Percentiles rank a stretch among this genome's conserved stretches.
These are phyloP conservation scores for Rhododendron simsii DNA, from an alignment of 148 eudicot species.

Conservation along the genomic window DNA sequence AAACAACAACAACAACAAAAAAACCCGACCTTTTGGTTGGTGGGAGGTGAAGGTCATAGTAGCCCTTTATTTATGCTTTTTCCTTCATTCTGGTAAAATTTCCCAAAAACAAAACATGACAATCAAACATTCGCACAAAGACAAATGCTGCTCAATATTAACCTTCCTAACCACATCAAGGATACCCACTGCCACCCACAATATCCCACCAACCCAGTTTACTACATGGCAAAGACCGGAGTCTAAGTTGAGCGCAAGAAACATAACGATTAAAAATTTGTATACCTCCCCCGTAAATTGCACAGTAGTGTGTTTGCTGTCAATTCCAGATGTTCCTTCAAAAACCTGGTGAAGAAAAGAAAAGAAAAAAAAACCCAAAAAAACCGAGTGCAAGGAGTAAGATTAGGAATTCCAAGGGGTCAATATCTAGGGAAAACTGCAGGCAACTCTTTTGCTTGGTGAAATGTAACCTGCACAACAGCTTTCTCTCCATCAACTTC, in stretches of 20 bases:
- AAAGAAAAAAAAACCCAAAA: not conserved
- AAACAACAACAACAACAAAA: not conserved
- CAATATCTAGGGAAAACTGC: not conserved
- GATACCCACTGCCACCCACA: not conserved
- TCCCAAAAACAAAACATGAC: not conserved
- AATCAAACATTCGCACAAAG: not conserved
- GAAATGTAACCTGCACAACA: conserved; percentile 75
- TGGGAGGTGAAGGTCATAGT: not conserved
- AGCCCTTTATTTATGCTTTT: not conserved
- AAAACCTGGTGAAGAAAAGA: conserved; percentile 57
- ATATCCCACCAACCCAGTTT: not conserved
- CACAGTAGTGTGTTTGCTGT: conserved; percentile 94
- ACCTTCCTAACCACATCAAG: not conserved
- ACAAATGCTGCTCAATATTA: no score
- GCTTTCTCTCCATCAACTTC: conserved; percentile 99
- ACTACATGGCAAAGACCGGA: not conserved
- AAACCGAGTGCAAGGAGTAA: not conserved
- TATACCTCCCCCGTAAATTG: conserved; percentile 97
- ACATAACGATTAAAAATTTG: not conserved
- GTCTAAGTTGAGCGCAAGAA: not conserved
- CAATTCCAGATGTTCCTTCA: conserved; percentile 99
- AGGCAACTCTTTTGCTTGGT: not conserved
- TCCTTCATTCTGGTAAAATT: not conserved
- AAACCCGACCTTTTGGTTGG: not conserved
- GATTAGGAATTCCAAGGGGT: not conserved